These are phyloP conservation scores for Ilex aquifolium DNA, from an alignment of 257 asterid species.

Conservation along the genomic window DNA sequence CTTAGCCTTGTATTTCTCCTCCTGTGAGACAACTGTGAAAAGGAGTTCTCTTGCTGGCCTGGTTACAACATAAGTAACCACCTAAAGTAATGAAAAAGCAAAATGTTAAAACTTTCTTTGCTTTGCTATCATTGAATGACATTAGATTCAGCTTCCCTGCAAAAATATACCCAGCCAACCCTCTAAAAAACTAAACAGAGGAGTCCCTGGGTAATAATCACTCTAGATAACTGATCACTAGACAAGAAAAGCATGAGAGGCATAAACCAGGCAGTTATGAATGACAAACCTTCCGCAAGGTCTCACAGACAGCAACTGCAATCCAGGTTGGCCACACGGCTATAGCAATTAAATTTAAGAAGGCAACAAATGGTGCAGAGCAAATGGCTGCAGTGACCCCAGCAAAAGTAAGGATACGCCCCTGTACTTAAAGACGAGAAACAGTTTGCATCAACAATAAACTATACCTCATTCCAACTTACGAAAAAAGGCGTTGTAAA, in stretches of 20 bases:
- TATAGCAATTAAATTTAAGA: constrained; percentile 71
- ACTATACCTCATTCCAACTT: no score
- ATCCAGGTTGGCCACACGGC: constrained; percentile 97
- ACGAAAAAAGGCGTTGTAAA: no score
- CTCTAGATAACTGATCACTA: background rate
- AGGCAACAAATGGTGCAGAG: constrained; percentile 71
- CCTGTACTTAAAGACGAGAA: constrained; percentile 34
- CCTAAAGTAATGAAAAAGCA: constrained; percentile 37
- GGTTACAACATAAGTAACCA: constrained; percentile 75
- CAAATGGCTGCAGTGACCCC: constrained; percentile 87
- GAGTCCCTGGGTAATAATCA: no score
- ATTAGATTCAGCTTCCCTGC: background rate
- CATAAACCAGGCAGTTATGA: constrained; percentile 5
- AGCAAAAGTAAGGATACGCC: constrained; percentile 75
- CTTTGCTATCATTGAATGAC: background rate
- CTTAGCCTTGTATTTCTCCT: constrained; percentile 98
- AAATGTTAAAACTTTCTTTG: constrained; percentile 1
- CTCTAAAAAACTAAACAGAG: no score
- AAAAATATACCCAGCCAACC: no score
- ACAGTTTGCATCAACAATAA: background rate
- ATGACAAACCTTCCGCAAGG: constrained; percentile 71
- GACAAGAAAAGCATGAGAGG: background rate
- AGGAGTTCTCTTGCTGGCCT: constrained; percentile 97
- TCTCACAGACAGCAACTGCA: constrained; percentile 80
- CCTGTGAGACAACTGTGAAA: constrained; percentile 86